Conservation (phyloP, 495 filamentous ascomycete species). For the Amniculicola lignicola region DNA sequence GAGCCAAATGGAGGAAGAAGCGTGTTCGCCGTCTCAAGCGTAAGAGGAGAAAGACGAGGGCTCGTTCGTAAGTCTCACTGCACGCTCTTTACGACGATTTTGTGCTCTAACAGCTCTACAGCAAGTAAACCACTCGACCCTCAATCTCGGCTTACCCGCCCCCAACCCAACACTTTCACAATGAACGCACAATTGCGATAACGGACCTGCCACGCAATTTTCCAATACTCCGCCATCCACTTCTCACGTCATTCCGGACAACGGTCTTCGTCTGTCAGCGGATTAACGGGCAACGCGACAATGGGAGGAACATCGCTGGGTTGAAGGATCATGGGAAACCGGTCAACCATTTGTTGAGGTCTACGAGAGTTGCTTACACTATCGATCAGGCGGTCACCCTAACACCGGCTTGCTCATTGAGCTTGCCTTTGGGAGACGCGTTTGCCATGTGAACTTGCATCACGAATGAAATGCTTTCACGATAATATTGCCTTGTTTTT, state of each 20-base stretch:
- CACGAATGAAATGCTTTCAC: constrained; percentile 23
- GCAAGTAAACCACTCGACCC: constrained; percentile 45
- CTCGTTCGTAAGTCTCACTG: constrained; percentile 67
- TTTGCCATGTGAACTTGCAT: constrained; percentile 28
- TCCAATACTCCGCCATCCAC: constrained; percentile 16
- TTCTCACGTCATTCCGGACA: constrained; percentile 5
- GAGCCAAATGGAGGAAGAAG: constrained; percentile 99
- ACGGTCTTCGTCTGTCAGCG: constrained; percentile 4
- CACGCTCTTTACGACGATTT: neutral
- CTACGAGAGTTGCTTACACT: constrained; percentile 24
- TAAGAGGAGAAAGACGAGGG: constrained; percentile 99
- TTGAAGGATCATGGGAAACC: constrained; percentile 21
- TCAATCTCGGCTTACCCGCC: constrained; percentile 34
- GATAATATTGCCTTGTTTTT: constrained; percentile 14
- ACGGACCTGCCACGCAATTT: constrained; percentile 8
- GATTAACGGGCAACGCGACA: constrained; percentile 6
- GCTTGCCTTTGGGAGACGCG: constrained; percentile 27
- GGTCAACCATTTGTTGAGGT: constrained; percentile 34
- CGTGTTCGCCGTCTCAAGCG: constrained; percentile 94
- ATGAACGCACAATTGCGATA: constrained; percentile 2
- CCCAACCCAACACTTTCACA: constrained; percentile 6
- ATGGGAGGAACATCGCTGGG: constrained; percentile 8
- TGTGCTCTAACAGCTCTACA: constrained; percentile 25
- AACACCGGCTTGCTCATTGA: constrained; percentile 38
- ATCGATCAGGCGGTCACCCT: constrained; percentile 25